Conservation (phyloP, 176 grass and related monocot genomes). For the Alopecurus myosuroides region DNA sequence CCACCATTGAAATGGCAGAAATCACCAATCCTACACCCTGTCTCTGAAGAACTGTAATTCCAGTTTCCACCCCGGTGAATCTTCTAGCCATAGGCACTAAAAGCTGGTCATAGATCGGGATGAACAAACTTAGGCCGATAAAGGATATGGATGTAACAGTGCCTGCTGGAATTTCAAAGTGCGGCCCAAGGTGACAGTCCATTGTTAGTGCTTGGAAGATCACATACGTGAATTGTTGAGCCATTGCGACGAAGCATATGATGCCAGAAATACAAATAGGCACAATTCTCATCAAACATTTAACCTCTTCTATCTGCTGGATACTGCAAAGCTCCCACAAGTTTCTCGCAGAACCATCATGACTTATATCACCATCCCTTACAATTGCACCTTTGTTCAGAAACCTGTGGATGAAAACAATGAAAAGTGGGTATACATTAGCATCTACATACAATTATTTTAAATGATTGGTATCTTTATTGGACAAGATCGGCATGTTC, state of each 20-base stretch:
- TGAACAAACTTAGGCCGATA: slow-evolving; percentile 46
- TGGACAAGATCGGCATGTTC: background rate
- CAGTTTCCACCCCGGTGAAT: slow-evolving; percentile 52
- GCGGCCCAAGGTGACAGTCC: slow-evolving; percentile 53
- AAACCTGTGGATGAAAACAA: slow-evolving; percentile 39
- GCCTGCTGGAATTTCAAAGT: slow-evolving; percentile 57
- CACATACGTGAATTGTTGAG: slow-evolving; percentile 64
- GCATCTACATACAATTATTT: slow-evolving; percentile 6
- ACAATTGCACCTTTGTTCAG: slow-evolving; percentile 69
- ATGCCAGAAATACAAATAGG: slow-evolving; percentile 64
- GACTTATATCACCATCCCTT: slow-evolving; percentile 45
- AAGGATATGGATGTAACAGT: slow-evolving; percentile 52
- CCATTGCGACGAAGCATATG: slow-evolving; percentile 50
- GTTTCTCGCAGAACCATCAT: slow-evolving; percentile 46
- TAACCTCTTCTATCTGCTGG: slow-evolving; percentile 71
- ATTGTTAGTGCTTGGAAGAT: slow-evolving; percentile 55
- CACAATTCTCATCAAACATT: slow-evolving; percentile 75
- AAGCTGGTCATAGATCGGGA: slow-evolving; percentile 59
- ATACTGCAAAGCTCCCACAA: slow-evolving; percentile 65
- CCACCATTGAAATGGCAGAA: slow-evolving; percentile 58
- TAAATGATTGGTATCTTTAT: background rate
- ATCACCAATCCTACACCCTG: slow-evolving; percentile 60
- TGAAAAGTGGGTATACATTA: background rate
- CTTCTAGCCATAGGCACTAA: slow-evolving; percentile 53
- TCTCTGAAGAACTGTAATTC: slow-evolving; percentile 77